A percentile compares a stretch with the other conserved stretches of the same genome.
phyloP scores from a whole-genome alignment of 768 basidiomycete species.

The Mycena rosella region DNA sequence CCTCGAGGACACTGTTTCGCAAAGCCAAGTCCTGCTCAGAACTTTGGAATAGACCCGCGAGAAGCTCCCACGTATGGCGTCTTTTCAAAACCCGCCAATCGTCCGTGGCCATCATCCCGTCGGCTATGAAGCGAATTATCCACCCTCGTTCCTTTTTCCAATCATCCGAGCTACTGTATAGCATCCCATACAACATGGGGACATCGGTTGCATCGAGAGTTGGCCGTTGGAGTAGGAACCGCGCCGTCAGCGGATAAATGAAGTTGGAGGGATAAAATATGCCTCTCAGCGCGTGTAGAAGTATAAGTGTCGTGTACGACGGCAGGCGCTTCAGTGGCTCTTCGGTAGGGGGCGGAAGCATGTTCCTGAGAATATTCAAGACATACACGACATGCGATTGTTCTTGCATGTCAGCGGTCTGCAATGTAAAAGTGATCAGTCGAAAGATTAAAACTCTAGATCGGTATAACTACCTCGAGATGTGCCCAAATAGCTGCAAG shows the following conservation, averaged over 20 bases:
- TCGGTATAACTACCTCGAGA: constrained; percentile 77
- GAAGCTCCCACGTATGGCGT: constrained; percentile 89
- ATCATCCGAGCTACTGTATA: constrained; percentile 83
- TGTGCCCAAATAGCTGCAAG: constrained; percentile 70
- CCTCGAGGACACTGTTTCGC: constrained; percentile 76
- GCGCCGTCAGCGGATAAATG: constrained; percentile 87
- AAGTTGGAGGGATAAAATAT: constrained; percentile 91
- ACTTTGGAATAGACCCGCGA: constrained; percentile 86
- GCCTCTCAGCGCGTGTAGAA: constrained; percentile 84
- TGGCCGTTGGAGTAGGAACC: constrained; percentile 92
- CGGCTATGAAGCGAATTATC: constrained; percentile 87
- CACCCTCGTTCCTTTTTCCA: constrained; percentile 92
- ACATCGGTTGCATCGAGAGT: constrained; percentile 85
- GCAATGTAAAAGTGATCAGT: constrained; percentile 13
- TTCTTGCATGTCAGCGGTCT: constrained; percentile 83
- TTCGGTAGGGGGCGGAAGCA: constrained; percentile 57
- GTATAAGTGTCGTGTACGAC: constrained; percentile 82
- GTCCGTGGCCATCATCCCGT: constrained; percentile 78
- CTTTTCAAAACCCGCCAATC: constrained; percentile 89
- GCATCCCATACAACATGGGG: constrained; percentile 90
- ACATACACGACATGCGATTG: constrained; percentile 79
- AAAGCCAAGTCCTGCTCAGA: constrained; percentile 64
- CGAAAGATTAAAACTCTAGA: constrained; percentile 24
- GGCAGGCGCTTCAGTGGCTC: constrained; percentile 71
- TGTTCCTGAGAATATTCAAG: constrained; percentile 73